A percentile compares a stretch with the other conserved stretches of the same genome.
These are phyloP conservation scores for Pseudopithomyces chartarum DNA, from an alignment of 2,329 filamentous ascomycete species.

Conservation along the genomic window DNA sequence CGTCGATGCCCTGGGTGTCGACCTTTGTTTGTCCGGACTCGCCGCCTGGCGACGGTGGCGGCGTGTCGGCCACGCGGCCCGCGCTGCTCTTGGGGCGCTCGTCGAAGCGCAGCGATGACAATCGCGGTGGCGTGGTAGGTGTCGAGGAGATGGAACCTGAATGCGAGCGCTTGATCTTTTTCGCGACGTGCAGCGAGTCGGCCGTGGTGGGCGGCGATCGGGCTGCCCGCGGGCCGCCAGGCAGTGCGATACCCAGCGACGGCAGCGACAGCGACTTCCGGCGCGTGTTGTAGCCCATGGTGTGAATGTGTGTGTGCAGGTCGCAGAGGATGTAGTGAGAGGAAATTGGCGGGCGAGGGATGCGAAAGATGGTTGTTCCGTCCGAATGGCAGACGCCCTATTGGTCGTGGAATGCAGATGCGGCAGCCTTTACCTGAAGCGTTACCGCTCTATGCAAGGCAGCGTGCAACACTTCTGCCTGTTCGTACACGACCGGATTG, in stretches of 20 bases:
- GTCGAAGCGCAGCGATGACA: conserved; percentile 53
- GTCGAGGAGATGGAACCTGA: conserved; percentile 49
- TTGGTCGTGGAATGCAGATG: conserved; percentile 42
- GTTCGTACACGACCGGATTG: conserved; percentile 16
- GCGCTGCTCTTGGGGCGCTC: conserved; percentile 55
- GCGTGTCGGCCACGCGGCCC: conserved; percentile 65
- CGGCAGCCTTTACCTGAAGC: conserved; percentile 36
- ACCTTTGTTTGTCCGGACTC: conserved; percentile 61
- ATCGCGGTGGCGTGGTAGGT: conserved; percentile 52
- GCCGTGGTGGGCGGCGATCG: conserved; percentile 62
- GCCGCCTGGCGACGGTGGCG: conserved; percentile 72
- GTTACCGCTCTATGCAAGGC: conserved; percentile 38
- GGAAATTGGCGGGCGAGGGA: conserved; percentile 31
- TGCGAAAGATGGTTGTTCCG: conserved; percentile 35
- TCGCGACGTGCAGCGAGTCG: conserved; percentile 62
- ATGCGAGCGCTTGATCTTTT: conserved; percentile 77
- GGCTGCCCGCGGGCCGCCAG: conserved; percentile 55
- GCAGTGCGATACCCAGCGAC: conserved; percentile 88
- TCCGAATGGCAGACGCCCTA: conserved; percentile 33
- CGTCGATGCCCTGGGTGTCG: conserved; percentile 83
- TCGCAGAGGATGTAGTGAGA: conserved; percentile 12
- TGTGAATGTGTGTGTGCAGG: conserved; percentile 8
- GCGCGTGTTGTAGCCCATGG: conserved; percentile 94
- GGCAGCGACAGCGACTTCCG: conserved; percentile 93
- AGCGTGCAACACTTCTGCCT: conserved; percentile 38